phyloP scores from a whole-genome alignment of 768 basidiomycete genomes.

The Suillus ampliporus region DNA sequence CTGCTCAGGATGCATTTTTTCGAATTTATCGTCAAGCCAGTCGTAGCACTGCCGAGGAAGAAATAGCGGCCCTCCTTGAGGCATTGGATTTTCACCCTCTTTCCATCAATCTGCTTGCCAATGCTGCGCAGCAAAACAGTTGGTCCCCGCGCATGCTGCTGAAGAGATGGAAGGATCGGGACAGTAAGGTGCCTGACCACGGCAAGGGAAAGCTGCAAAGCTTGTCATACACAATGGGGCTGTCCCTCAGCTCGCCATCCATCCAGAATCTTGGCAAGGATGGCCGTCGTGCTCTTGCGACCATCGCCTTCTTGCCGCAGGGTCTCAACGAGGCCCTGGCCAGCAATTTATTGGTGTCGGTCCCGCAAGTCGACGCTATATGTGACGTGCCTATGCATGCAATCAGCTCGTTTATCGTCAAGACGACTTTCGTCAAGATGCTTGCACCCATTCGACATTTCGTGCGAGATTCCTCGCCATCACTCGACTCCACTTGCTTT shows the following conservation, averaged over 20 bases:
- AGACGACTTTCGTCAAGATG: background rate
- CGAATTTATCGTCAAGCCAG: background rate
- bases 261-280: background rate
- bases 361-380: background rate
- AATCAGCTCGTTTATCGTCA: conserved; percentile 4
- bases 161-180: background rate
- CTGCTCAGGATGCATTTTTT: background rate
- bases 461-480: background rate
- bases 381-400: background rate
- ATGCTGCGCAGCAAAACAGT: conserved; percentile 2
- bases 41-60: background rate
- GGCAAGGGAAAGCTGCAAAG: background rate
- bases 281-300: background rate
- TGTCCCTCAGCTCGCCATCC: background rate
- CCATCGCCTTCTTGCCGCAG: conserved; percentile 8
- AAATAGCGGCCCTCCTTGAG: background rate
- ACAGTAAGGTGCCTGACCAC: background rate
- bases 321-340: conserved; percentile 1
- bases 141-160: conserved; percentile 1
- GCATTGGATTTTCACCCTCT: background rate
- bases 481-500: background rate
- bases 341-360: background rate
- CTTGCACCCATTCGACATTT: conserved; percentile 4
- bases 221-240: background rate
- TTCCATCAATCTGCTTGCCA: conserved; percentile 4